Evolutionary conservation across 2,329 filamentous ascomycete species (phyloP).

Genomic region (Claviceps quebecensis): DNA sequence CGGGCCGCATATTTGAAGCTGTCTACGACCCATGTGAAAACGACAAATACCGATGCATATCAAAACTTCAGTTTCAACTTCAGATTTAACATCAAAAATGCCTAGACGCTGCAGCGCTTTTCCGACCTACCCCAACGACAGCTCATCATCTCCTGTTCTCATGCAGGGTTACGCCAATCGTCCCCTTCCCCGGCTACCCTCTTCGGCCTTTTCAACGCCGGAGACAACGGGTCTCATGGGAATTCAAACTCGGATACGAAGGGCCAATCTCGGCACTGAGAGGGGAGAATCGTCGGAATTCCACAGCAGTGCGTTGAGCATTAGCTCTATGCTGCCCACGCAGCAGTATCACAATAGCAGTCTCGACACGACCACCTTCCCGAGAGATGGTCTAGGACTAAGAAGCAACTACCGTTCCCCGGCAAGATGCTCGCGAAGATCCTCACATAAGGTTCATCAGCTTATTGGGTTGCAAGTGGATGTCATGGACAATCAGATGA

Average conservation of each 20-base stretch:
- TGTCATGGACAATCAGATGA: constrained; percentile 8
- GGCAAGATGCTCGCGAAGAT: constrained; percentile 10
- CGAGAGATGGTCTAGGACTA: not conserved
- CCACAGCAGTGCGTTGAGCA: not conserved
- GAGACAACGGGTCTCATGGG: not conserved
- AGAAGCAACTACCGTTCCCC: not conserved
- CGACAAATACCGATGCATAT: not conserved
- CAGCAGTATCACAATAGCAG: not conserved
- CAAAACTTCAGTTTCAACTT: not conserved
- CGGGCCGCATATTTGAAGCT: not conserved
- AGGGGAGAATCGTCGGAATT: not conserved
- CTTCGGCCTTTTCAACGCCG: not conserved
- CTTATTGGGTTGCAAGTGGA: constrained; percentile 27
- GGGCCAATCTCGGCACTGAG: not conserved
- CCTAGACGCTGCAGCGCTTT: not conserved
- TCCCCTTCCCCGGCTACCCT: constrained; percentile 11
- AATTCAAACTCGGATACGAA: not conserved
- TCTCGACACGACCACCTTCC: not conserved
- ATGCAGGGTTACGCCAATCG: constrained; percentile 9
- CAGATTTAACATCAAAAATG: not conserved
- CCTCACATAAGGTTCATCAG: constrained; percentile 26
- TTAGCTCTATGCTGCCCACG: not conserved
- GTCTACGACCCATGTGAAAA: not conserved
- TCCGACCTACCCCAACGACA: constrained; percentile 1
- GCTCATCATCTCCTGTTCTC: constrained; percentile 4